A percentile compares a stretch with the other conserved stretches of the same genome.
Conservation (phyloP, 192 early-diverging fungal genomes). For the Entomortierella lignicola region DNA sequence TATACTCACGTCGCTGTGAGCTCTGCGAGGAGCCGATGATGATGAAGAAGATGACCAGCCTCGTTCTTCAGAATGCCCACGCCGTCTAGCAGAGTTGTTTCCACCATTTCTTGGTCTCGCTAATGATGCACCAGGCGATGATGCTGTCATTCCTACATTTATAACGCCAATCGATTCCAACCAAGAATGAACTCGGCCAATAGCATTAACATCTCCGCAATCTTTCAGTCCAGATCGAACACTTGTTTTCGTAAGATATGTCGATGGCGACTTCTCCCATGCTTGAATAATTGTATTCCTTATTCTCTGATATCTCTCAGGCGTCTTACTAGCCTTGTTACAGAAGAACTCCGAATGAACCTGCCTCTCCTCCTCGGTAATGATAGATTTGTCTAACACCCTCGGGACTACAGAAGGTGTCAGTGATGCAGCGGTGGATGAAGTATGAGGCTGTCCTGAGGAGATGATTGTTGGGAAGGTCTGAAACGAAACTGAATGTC, state of each 20-base stretch:
- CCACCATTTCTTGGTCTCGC: slow-evolving; percentile 49
- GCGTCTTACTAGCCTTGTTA: slow-evolving; percentile 81
- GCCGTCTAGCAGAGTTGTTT: slow-evolving; percentile 31
- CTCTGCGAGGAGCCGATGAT: slow-evolving; percentile 22
- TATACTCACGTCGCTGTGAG: not conserved
- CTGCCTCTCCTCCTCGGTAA: slow-evolving; percentile 62
- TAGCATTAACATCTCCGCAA: slow-evolving; percentile 95
- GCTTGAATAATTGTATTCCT: slow-evolving; percentile 88
- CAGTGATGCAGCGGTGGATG: not conserved
- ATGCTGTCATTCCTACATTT: slow-evolving; percentile 72
- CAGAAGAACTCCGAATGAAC: slow-evolving; percentile 74
- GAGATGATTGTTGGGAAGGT: slow-evolving; percentile 2
- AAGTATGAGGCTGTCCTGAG: not conserved
- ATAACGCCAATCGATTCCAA: slow-evolving; percentile 83
- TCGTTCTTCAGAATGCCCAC: slow-evolving; percentile 26
- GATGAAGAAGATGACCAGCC: slow-evolving; percentile 52
- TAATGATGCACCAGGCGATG: slow-evolving; percentile 51
- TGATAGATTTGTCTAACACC: slow-evolving; percentile 57
- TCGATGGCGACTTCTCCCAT: slow-evolving; percentile 75
- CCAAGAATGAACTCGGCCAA: slow-evolving; percentile 86
- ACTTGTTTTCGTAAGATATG: slow-evolving; percentile 87
- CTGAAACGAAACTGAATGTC: slow-evolving; percentile 1
- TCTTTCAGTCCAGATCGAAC: slow-evolving; percentile 80
- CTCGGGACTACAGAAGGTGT: slow-evolving; percentile 2
- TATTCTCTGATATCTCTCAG: slow-evolving; percentile 88